Percentiles rank a stretch among this genome's conserved stretches.
Evolutionary conservation across 2,329 filamentous ascomycete species (phyloP).

Genomic region (Cercospora janseana): DNA sequence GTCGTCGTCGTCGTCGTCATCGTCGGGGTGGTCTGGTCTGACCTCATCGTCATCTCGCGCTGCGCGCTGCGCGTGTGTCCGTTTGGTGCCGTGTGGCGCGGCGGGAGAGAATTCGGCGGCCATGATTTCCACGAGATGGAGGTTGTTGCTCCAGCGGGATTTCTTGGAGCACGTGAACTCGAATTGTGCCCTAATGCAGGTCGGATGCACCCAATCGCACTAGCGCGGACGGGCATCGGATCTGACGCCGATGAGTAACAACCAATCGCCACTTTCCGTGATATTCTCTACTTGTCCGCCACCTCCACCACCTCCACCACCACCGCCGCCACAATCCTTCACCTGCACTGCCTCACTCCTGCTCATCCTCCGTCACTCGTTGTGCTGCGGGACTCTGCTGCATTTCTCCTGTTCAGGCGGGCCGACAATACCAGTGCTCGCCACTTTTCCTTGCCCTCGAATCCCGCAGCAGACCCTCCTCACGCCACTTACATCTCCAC

Average conservation of each 20-base stretch:
- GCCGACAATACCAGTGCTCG: slow-evolving; percentile 24
- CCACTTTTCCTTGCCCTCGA: slow-evolving; percentile 1
- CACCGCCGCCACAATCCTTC: slow-evolving; percentile 1
- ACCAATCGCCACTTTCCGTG: too few species aligned
- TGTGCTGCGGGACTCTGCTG: slow-evolving; percentile 5
- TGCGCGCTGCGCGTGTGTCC: slow-evolving; percentile 32
- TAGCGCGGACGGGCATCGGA: too few species aligned
- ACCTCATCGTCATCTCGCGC: slow-evolving; percentile 12
- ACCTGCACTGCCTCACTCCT: slow-evolving; percentile 12
- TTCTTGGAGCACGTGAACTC: too few species aligned
- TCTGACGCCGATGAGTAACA: too few species aligned
- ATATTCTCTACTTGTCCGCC: too few species aligned
- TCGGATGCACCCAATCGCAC: too few species aligned
- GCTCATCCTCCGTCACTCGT: slow-evolving; percentile 11
- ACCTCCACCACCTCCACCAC: slow-evolving; percentile 24
- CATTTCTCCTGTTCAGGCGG: slow-evolving; percentile 22
- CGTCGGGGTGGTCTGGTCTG: background rate
- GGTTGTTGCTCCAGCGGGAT: too few species aligned
- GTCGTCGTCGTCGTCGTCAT: slow-evolving; percentile 52
- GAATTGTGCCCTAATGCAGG: too few species aligned
- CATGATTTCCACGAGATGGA: too few species aligned
- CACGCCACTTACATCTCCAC: background rate
- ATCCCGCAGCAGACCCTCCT: background rate
- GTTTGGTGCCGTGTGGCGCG: slow-evolving; percentile 33
- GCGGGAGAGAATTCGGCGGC: too few species aligned